Evolutionary conservation across 2,329 filamentous ascomycete genomes (phyloP), one percentile per base, ranked within the genome.

Genomic region (Stromatinia cepivora): DNA sequence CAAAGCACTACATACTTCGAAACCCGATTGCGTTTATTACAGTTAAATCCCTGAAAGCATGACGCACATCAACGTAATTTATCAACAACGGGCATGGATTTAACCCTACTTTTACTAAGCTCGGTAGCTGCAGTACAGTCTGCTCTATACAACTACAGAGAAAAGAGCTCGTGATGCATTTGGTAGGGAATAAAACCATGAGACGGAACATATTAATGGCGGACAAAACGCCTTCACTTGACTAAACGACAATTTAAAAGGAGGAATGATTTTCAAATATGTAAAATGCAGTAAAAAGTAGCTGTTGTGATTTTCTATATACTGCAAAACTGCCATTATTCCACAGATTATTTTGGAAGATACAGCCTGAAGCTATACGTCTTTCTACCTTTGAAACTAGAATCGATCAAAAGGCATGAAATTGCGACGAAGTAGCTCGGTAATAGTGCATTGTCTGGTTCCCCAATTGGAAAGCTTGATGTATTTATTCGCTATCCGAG

Each of bases 401-500:
- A 54, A n/a, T n/a, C 36, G 20, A 15, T 56, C 11, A 15, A 36
- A 56, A 56, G 31, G 13, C 53, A 20, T n/a, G 10, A 22, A 56
- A 13, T 36, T 36, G 5, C 20, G 2, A 11, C 31, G 0, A 34
- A 36, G 5, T 36, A 22, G 7, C 15, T 25, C 22, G 17, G 31
- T 31, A 52, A 63, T n/a, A 25, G 22, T 10, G 22, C 31, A 52
- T 1, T 36, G 46, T 63, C 17, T 36, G 9, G 6, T 28, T 22
- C n/a, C 61, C 20, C 13, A 15, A 62, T 48, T 17, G 34, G 10
- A 3, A 46, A 63, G 34, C 15, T 22, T 63, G 13, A 28, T 63
- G 46, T 52, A 22, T 52, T 42, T 52, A 63, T n/a, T 69, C 48
- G 42, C 45, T 56, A 42, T 50, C 67, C 28, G 67, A 46, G 36